Base-by-base conservation (phyloP, 805 yeast species). In the Barnettozyma californica region DNA sequence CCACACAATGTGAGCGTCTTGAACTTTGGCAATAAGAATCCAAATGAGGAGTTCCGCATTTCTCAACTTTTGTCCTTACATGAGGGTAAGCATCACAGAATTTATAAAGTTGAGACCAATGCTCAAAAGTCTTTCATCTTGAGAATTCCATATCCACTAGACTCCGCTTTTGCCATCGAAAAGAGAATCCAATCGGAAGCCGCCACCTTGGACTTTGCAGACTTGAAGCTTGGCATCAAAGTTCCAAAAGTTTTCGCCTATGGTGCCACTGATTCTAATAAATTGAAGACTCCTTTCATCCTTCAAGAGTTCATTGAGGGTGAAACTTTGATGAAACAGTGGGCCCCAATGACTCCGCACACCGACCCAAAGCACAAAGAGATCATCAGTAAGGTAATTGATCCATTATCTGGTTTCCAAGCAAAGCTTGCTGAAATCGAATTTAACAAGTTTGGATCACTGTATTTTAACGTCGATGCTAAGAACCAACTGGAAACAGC, bases 21-120 rank as follows among this genome's bases (percentile, higher is more conserved):
- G 10, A 57, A 71, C 25, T 53, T 81, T 37, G 84, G 86, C 9
- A 63, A 69, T 0, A 54, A 63, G 21, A 68, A 67, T 37, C 71
- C 73, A 3, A 70, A 67, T 26, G 77, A 77, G 50, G 69, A 69
- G 23, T 63, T 80, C 29, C 66, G 72, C 45, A 73, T 89, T 56
- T 83, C 81, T 59, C 81, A 91, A 43, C 80, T 92, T 63, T 79
- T 87, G 50, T 84, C 95, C 47, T 76, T 89, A 51, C 96, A 88
- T 62, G 98, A 92, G 66, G 99, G 98, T 47, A 89, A 88, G 68
- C 97, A 89, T 64, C 92, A 92, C 69, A 78, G 96, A 63, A 73
- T 92, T 51, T 92, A 91, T 68, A 81, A 84, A 63, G 69, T 90
- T 35, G 78, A 79, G 19, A 71, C 90, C 47, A 77, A 77, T 53